phyloP scores from a whole-genome alignment of 140 eudicot genomes.

The Erigeron philadelphicus region DNA sequence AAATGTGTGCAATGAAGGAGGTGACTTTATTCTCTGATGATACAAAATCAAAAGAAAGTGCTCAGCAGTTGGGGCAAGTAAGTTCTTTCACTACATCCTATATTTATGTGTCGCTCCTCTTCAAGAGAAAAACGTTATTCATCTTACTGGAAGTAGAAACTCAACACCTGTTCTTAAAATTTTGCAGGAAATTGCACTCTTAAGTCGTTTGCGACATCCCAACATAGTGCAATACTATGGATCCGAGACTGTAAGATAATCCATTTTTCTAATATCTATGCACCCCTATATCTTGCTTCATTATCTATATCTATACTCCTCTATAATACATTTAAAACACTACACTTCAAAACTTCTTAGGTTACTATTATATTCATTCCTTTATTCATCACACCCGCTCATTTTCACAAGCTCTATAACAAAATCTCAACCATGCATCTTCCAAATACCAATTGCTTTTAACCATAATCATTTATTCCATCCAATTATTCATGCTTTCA shows the following conservation, averaged over 20 bases:
- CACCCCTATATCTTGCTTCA: background rate
- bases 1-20: slow-evolving; percentile 99
- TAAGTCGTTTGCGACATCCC: slow-evolving; percentile 76
- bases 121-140: background rate
- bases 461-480: no score
- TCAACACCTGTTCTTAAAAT: slow-evolving; percentile 13
- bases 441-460: no score
- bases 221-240: slow-evolving; percentile 83
- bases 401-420: no score
- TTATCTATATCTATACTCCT: background rate
- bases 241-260: slow-evolving; percentile 53
- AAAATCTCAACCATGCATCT: no score
- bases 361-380: no score
- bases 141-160: slow-evolving; percentile 2
- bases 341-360: no score
- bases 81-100: slow-evolving; percentile 23
- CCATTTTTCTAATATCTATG: background rate
- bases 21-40: slow-evolving; percentile 76
- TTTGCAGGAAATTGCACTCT: slow-evolving; percentile 68
- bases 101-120: background rate
- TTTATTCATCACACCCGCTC: no score
- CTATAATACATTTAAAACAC: no score
- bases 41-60: slow-evolving; percentile 78
- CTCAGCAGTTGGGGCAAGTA: slow-evolving; percentile 80
- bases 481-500: no score